Evolutionary conservation across 768 basidiomycete genomes (phyloP), one percentile per base, ranked within the genome.

Genomic region (Mycena kentingensis): DNA sequence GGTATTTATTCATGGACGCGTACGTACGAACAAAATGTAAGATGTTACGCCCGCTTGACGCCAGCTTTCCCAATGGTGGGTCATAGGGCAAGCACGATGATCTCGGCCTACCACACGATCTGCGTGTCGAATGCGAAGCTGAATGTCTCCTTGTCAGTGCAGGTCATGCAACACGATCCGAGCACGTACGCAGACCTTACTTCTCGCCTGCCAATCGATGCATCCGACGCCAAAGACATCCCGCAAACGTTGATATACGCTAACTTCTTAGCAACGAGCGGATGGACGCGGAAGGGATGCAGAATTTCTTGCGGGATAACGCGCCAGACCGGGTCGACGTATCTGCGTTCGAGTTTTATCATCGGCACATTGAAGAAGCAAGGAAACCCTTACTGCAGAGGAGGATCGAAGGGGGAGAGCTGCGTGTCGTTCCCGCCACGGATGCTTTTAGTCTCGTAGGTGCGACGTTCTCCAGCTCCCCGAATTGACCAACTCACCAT

Each of bases 101-200:
- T n/a, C n/a, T n/a, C n/a, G n/a, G n/a, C n/a, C n/a, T n/a, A n/a
- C n/a, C n/a, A n/a, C n/a, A n/a, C n/a, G 25, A 41, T 51, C 7
- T 22, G 34, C 4, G 32, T 58, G 8, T 56, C 57, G 1, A 62
- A 62, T 41, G 48, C 48, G 26, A 62, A 59, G 50, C 36, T 16
- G 3, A 57, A 57, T 53, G 51, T 57, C 8, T 31, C 55, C 12
- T 31, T 49, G 18, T 43, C 29, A 36, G 27, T 56, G 24, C 36
- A 49, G 37, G 2, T 54, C 32, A 2, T 43, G 52, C 57, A 57
- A 39, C 51, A 62, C 22, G 49, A 55, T 19, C 54, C 48, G 18
- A 36, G 41, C 2, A 36, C 57, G 1, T 55, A 29, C 28, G 58
- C 52, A 1, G 61, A 62, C 43, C 55, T 62, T 24, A 37, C 57